phyloP scores from a whole-genome alignment of 805 yeast genomes.

The Schizosaccharomyces octosporus region DNA sequence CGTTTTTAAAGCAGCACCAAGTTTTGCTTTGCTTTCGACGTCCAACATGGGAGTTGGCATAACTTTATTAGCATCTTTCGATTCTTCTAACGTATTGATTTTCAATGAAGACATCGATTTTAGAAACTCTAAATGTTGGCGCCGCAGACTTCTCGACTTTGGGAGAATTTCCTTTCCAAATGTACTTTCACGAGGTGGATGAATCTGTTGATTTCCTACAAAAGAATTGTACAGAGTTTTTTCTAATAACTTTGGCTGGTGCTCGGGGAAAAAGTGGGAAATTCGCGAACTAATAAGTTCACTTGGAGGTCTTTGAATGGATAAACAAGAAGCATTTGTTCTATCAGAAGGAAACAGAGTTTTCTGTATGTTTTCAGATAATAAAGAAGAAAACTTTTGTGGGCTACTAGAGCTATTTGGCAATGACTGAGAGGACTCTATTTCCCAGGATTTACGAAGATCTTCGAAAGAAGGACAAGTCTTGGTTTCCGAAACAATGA shows the following conservation, averaged over 20 bases:
- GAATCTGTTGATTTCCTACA: conserved; percentile 37
- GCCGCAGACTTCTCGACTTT: not conserved
- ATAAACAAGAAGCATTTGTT: not conserved
- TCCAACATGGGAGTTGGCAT: too few relatives aligned
- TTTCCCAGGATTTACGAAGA: not conserved
- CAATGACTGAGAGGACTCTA: not conserved
- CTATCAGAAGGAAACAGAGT: not conserved
- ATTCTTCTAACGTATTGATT: too few relatives aligned
- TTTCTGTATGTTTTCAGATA: not conserved
- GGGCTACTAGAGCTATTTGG: not conserved
- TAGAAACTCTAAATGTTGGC: not conserved
- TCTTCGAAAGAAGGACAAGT: not conserved
- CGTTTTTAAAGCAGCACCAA: too few relatives aligned
- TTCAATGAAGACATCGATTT: too few relatives aligned
- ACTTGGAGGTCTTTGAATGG: conserved; percentile 63
- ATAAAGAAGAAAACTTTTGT: not conserved
- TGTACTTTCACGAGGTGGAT: conserved; percentile 8
- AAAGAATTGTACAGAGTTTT: conserved; percentile 68
- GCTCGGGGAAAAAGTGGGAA: conserved; percentile 76
- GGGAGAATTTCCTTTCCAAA: not conserved
- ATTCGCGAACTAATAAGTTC: conserved; percentile 73
- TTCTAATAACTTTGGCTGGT: conserved; percentile 43
- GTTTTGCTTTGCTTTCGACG: too few relatives aligned
- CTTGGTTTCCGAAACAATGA: not conserved
- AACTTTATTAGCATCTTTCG: too few relatives aligned